A percentile compares a stretch with the other conserved stretches of the same genome.
Conservation (phyloP, 140 eudicot genomes). For the Cichorium intybus region DNA sequence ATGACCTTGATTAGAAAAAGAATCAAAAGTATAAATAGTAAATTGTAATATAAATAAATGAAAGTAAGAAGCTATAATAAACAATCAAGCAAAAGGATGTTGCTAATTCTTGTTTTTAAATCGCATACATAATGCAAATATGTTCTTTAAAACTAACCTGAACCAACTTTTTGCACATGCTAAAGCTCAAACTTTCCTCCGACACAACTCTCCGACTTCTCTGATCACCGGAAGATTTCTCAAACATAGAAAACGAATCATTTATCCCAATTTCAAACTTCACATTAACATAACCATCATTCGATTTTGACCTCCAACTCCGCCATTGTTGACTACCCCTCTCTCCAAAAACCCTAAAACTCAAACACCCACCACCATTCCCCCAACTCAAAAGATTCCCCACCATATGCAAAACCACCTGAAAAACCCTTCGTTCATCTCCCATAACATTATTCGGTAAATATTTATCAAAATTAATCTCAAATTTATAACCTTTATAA, state of each 20-base stretch:
- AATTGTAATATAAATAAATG: no score
- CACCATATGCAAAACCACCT: conserved; percentile 83
- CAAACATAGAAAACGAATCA: conserved; percentile 23
- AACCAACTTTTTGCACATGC: conserved; percentile 69
- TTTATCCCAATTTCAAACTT: conserved; percentile 63
- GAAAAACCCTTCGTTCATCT: conserved; percentile 71
- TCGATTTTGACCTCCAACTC: conserved; percentile 53
- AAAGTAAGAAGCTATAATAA: no score
- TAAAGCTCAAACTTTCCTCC: conserved; percentile 76
- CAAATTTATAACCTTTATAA: conserved; percentile 47
- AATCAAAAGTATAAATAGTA: no score
- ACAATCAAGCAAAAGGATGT: not conserved
- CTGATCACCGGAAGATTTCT: conserved; percentile 33
- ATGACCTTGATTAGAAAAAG: no score
- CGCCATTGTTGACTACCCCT: conserved; percentile 66
- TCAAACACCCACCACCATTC: conserved; percentile 52
- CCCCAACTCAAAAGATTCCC: conserved; percentile 57
- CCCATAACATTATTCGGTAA: conserved; percentile 72
- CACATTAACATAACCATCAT: conserved; percentile 48
- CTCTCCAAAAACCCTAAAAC: conserved; percentile 44
- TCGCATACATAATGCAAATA: not conserved
- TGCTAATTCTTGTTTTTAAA: not conserved
- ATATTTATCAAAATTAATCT: conserved; percentile 48
- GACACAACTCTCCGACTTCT: conserved; percentile 33
- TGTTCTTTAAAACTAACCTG: conserved; percentile 47